Evolutionary conservation across 2,329 filamentous ascomycete species (phyloP).

Genomic region (Phialemonium atrogriseum): DNA sequence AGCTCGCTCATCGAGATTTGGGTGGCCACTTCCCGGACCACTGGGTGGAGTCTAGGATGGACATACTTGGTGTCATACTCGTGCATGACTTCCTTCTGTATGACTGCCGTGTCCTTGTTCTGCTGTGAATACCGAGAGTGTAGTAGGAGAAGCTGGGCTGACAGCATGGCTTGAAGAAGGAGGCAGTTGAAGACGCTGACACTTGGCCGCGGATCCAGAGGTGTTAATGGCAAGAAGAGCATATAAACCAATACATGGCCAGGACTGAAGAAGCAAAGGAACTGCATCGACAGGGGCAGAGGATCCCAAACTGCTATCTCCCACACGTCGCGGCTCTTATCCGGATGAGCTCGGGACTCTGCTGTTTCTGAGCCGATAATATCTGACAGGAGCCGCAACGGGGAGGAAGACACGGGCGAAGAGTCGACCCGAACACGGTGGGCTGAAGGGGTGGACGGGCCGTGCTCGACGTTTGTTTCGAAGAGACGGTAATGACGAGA

Average conservation of each 20-base stretch:
- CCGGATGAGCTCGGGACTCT: conserved; percentile 77
- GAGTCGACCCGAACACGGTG: conserved; percentile 84
- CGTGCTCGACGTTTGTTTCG: conserved; percentile 69
- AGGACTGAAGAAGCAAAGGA: conserved; percentile 89
- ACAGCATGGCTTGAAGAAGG: conserved; percentile 66
- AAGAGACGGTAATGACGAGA: conserved; percentile 87
- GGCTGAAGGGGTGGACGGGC: conserved; percentile 72
- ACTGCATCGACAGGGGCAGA: conserved; percentile 67
- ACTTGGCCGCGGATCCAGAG: conserved; percentile 72
- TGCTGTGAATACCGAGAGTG: conserved; percentile 73
- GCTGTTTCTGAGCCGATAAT: conserved; percentile 62
- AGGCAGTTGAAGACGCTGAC: conserved; percentile 78
- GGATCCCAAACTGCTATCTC: conserved; percentile 93
- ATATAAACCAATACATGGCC: conserved; percentile 88
- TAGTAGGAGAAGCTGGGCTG: conserved; percentile 66
- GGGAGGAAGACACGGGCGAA: conserved; percentile 68
- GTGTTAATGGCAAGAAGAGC: conserved; percentile 71
- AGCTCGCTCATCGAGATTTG: conserved; percentile 55
- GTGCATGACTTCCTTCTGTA: conserved; percentile 86
- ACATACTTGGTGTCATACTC: conserved; percentile 97
- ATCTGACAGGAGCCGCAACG: conserved; percentile 64
- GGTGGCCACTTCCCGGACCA: conserved; percentile 69
- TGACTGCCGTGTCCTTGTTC: conserved; percentile 71
- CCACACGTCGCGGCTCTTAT: conserved; percentile 82
- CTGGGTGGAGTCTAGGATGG: conserved; percentile 75